Base-by-base conservation (phyloP, 106 monocot genomes). In the Phalaenopsis equestris region DNA sequence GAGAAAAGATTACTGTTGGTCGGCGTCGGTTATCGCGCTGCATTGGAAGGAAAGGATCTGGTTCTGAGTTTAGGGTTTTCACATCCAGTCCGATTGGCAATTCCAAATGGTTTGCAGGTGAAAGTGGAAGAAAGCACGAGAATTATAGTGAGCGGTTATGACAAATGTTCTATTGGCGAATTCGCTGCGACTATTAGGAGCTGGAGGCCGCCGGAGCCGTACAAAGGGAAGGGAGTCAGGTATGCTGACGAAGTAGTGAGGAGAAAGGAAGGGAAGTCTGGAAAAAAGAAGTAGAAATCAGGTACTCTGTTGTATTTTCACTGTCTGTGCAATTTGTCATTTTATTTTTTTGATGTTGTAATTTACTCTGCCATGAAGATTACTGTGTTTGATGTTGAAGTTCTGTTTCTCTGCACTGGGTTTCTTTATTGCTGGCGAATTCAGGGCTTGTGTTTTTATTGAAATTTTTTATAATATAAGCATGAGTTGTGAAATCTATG, bases 191-290 rank as follows among this genome's bases (percentile, higher is more conserved):
- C 90, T 1, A 83, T 97, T 76, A 87, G 94, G 86, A 94, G 94
- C 81, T 94, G 94, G 96, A 90, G 96, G 67, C 96, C 96, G 8
- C 96, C 96, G 0, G 96, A 97, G 74, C 96, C 96, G 9, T 97
- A 97, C 85, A 97, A 97, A 80, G 94, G 96, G 7, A 97, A 97
- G 80, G 96, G 96, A 41, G 87, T 97, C 23, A 86, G 84, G 45
- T 97, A 97, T 84, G 89, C 89, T 17, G 96, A 97, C 84, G 96
- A 97, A 79, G 65, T 97, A 47, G 92, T 97, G 7, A 89, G 94
- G 76, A 96, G 86, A 67, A 96, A 97, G 84, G 96, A 97, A 77
- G 96, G 96, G 9, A 97, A 97, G 76, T 94, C 96, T 82, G 96
- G 96, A 64, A 97, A 97, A 81, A 97, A 92, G 91, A 97, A 97